Evolutionary conservation across 2,329 filamentous ascomycete genomes (phyloP).

Genomic region (Scedosporium aurantiacum): DNA sequence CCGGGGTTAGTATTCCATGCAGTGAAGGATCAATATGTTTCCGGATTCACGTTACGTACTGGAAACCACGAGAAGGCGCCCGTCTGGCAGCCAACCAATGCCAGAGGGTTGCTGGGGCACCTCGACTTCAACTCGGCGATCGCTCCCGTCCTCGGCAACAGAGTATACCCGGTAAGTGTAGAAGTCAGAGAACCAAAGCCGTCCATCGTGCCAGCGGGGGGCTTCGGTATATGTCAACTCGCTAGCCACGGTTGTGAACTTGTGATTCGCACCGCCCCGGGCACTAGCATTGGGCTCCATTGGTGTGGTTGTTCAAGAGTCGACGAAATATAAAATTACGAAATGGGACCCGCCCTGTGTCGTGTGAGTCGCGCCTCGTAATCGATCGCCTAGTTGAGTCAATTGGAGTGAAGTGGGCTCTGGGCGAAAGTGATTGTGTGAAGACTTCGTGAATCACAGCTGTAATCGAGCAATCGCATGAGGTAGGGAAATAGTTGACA

Average conservation of each 20-base stretch:
- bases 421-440: too few species aligned
- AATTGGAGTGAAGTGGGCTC: too few species aligned
- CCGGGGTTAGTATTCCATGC: neutral
- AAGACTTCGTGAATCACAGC: too few species aligned
- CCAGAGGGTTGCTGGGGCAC: neutral
- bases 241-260: neutral
- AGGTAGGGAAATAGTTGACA: too few species aligned
- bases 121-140: neutral
- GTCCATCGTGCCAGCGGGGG: neutral
- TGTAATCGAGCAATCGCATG: too few species aligned
- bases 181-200: neutral
- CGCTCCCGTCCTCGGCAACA: neutral
- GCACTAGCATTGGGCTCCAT: too few species aligned
- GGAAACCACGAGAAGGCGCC: neutral
- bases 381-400: too few species aligned
- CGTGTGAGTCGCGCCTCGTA: too few species aligned
- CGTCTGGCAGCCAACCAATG: neutral
- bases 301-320: too few species aligned
- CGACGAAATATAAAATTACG: too few species aligned
- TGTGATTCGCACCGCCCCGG: too few species aligned
- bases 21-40: neutral
- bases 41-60: neutral
- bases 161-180: neutral
- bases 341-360: too few species aligned
- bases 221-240: neutral